Base-by-base conservation (phyloP, 169 alveolate genomes). In the Plasmodium reichenowi region DNA sequence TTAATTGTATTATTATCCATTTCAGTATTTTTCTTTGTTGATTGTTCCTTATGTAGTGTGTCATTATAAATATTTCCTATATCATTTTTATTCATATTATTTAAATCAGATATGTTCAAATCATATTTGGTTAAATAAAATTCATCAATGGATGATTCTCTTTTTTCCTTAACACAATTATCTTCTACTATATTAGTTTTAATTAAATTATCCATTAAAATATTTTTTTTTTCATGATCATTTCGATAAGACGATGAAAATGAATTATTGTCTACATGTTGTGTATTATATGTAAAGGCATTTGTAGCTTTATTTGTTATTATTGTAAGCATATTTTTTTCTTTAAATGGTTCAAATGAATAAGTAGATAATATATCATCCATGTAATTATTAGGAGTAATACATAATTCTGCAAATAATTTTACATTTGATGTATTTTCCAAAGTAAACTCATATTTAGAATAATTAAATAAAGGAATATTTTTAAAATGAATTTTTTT, bases 351-450 rank as follows among this genome's bases (percentile, higher is more conserved):
- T 29, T 9, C 43, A 60, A 83, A 83, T 5, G 91, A 58, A 83
- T 83, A 83, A 56, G 70, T 83, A 83, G 80, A 68, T 8, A 83
- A 54, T 83, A 83, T 56, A 60, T 83, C 91, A 38, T 83, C 91
- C 29, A 43, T 20, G 32, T 63, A 67, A 52, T 68, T 58, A 56
- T 32, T 8, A 38, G 91, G 91, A 56, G 70, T 32, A 47, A 83
- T 83, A 62, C 12, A 54, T 54, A 83, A 48, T 62, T 83, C 91
- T 12, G 38, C 85, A 68, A 17, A 32, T 58, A 67, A 58, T 29
- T 68, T 83, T 54, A 67, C 76, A 50, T 83, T 67, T 43, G 91
- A 68, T 48, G 32, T 22, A 68, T 83, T 83, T 83, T 83, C 83
- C 26, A 83, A 47, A 13, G 70, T 15, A 20, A 83, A 54, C 43